These are phyloP conservation scores for Porcisia hertigi DNA, from an alignment of 208 protist genomes.

Conservation along the genomic window DNA sequence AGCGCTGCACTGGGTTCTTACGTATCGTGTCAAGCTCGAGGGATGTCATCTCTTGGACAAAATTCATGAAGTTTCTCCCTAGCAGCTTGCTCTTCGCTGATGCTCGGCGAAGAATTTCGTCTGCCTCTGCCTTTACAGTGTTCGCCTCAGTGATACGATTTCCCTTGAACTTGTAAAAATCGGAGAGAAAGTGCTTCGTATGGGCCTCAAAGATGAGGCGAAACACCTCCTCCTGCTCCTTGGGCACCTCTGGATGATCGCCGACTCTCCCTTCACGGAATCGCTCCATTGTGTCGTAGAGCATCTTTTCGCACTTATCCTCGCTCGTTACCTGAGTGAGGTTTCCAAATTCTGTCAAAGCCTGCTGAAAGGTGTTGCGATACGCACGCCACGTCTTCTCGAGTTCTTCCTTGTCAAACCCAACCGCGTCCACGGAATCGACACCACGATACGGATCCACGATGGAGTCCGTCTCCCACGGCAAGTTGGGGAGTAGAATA, in stretches of 20 bases:
- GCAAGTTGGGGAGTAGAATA: conserved; percentile 79
- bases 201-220: conserved; percentile 84
- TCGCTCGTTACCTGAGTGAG: conserved; percentile 80
- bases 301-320: conserved; percentile 79
- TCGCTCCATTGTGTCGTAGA: conserved; percentile 75
- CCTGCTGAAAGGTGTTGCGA: conserved; percentile 78
- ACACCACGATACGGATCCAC: conserved; percentile 85
- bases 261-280: conserved; percentile 77
- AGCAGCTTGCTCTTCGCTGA: conserved; percentile 87
- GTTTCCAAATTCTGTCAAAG: conserved; percentile 83
- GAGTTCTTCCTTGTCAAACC: conserved; percentile 78
- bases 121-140: conserved; percentile 73
- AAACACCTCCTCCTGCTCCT: conserved; percentile 77
- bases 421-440: conserved; percentile 53
- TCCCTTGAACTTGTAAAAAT: conserved; percentile 87
- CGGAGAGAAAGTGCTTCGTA: conserved; percentile 86
- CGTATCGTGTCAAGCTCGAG: conserved; percentile 85
- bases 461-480: conserved; percentile 88
- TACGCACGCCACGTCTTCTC: conserved; percentile 83
- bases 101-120: conserved; percentile 76
- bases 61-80: conserved; percentile 87
- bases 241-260: conserved; percentile 74
- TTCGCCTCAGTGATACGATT: conserved; percentile 74
- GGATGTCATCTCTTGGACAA: conserved; percentile 89
- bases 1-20: conserved; percentile 87